phyloP scores from a whole-genome alignment of 345 rosid genomes.

The Hibiscus trionum region DNA sequence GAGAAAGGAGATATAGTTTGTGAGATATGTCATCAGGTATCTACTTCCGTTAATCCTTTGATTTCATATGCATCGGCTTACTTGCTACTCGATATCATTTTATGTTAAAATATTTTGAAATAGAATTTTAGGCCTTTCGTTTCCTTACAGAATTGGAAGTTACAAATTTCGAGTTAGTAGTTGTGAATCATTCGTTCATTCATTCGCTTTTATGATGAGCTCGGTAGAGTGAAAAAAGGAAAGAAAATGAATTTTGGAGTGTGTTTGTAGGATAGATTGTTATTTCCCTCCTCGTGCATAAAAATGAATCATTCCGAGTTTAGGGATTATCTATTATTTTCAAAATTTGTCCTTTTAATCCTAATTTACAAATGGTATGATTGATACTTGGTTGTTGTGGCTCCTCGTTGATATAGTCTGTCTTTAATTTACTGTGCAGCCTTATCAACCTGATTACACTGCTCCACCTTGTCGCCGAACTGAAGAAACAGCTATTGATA shows the following conservation, averaged over 20 bases:
- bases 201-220: not conserved
- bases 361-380: not conserved
- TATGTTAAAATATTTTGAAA: slow-evolving; percentile 1
- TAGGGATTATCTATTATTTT: not conserved
- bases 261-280: not conserved
- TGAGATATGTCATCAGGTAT: slow-evolving; percentile 94
- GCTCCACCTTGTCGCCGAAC: slow-evolving; percentile 54
- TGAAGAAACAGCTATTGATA: slow-evolving; percentile 75
- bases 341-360: not conserved
- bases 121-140: not conserved
- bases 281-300: not conserved
- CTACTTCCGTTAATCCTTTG: not conserved
- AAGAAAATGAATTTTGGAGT: not conserved
- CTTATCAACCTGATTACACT: slow-evolving; percentile 77
- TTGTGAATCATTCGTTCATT: not conserved
- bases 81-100: not conserved
- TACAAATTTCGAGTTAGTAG: not conserved
- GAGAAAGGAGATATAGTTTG: slow-evolving; percentile 87
- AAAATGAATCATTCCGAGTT: not conserved
- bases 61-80: no score
- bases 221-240: not conserved
- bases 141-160: not conserved
- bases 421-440: slow-evolving; percentile 33
- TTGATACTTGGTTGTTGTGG: not conserved
- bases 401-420: not conserved